Base-by-base conservation (phyloP, 495 filamentous ascomycete species). In the Cetradonia linearis region DNA sequence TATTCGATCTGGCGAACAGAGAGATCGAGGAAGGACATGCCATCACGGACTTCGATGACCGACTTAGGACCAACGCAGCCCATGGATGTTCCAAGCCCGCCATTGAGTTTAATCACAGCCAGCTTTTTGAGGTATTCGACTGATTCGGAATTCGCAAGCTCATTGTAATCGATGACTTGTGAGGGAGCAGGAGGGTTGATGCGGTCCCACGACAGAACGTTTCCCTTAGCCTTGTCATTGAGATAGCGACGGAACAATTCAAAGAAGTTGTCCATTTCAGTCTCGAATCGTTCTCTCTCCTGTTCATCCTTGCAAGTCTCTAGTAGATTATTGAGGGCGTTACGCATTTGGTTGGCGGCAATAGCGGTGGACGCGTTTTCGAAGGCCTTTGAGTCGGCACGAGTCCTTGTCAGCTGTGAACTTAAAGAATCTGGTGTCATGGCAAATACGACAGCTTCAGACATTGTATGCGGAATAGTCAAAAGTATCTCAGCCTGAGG, bases 231-330 rank as follows among this genome's bases (percentile, higher is more conserved):
- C 78, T 96, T 96, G 78, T 99, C 93, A 68, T 95, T 96, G 53
- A 99, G 81, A 72, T 95, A 99, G 71, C 93, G 82, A 62, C 94
- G 86, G 85, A 99, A 99, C 65, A 99, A 86, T 56, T 89, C 86
- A 70, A 92, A 99, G 82, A 99, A 99, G 84, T 99, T 99, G 83
- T 99, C 93, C 89, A 95, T 97, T 77, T 99, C 93, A 16, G 91
- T 92, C 77, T 97, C 93, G 74, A 96, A 99, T 40, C 78, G 76
- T 85, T 94, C 86, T 84, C 92, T 96, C 76, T 89, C 78, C 37
- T 77, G 71, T 25, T 84, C 75, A 65, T 97, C 89, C 67, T 85
- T 83, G 71, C 96, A 90, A 14, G 84, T 88, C 73, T 99, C 92
- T 59, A 87, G 79, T 62, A 99, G 87, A 69, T 86, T 84, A 69